Conservation (phyloP, 805 yeast genomes). For the Komagataella pseudopastoris region DNA sequence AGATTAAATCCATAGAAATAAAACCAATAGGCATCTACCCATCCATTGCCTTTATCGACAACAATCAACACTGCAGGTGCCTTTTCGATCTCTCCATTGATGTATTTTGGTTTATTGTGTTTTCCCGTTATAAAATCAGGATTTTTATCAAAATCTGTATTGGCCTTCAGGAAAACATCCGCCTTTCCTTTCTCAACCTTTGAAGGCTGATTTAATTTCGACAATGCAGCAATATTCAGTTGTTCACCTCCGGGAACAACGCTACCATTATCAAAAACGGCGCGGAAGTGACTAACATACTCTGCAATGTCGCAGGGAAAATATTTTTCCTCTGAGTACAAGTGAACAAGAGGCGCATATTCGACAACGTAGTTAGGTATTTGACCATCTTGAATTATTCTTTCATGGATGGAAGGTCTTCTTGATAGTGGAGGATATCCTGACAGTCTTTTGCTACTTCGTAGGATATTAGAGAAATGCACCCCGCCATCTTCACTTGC, state of each 20-base stretch:
- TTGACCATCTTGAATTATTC: conserved; percentile 33
- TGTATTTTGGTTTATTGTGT: conserved; percentile 50
- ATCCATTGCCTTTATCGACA: conserved; percentile 86
- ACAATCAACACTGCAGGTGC: conserved; percentile 79
- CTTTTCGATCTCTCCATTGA: conserved; percentile 53
- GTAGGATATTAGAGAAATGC: background rate
- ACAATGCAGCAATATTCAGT: conserved; percentile 16
- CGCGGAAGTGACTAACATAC: conserved; percentile 53
- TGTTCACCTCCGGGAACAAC: conserved; percentile 13
- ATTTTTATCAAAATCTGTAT: conserved; percentile 52
- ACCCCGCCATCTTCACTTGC: background rate
- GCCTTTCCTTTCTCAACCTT: conserved; percentile 9
- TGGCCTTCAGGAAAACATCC: conserved; percentile 46
- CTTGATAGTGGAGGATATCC: conserved; percentile 22
- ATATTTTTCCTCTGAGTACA: conserved; percentile 81
- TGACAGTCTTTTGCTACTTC: conserved; percentile 5
- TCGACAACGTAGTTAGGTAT: conserved; percentile 54
- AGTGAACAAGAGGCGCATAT: conserved; percentile 65
- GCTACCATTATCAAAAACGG: conserved; percentile 38
- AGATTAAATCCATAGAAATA: conserved; percentile 87
- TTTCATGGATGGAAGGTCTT: conserved; percentile 19
- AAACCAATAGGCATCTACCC: conserved; percentile 95
- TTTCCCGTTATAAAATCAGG: conserved; percentile 84
- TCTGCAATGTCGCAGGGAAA: conserved; percentile 70
- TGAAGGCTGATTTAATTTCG: conserved; percentile 15